Evolutionary conservation across 768 basidiomycete genomes (phyloP), one percentile per base, ranked within the genome.

Genomic region (Hygrocybe punicea): DNA sequence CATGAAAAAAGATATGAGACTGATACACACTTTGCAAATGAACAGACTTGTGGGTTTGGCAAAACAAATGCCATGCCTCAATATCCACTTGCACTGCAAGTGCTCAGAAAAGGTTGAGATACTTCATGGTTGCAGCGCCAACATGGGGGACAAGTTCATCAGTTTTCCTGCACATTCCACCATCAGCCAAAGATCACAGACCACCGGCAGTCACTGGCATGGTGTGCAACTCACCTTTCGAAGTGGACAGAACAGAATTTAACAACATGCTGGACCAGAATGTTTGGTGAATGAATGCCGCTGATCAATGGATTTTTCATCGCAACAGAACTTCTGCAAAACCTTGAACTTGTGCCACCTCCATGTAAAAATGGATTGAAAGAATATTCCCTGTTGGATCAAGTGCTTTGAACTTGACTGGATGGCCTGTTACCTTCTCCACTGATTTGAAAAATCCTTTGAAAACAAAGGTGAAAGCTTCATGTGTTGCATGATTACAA

Each of bases 331-430:
- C 29, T 8, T 44, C 10, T 4, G 33, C 57, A 19, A 58, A 48
- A 8, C 57, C 57, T 25, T 58, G 57, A 13, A 58, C 37, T 21
- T 58, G 57, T 1, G 57, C 57, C 3, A 50, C 57, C 44, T 58
- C 57, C 29, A 29, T 29, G 8, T 29, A 4, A 29, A 29, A 29
- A 29, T 29, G 29, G 4, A 29, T 29, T 8, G 44, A 58, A 21
- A 45, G 2, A 24, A 58, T 52, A n/a, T 58, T 53, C 6, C 57
- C 57, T 6, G 14, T 11, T n/a, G 42, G 51, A 19, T 58, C 33
- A 36, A 58, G 46, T 2, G 50, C 57, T 45, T 58, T 58, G 57
- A 58, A 53, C 8, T 51, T 33, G 3, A 53, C n/a, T 8, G 40
- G 33, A 2, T 13, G 34, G 3, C 57, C 57, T 6, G 57, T 58